Evolutionary conservation across 257 asterid species (phyloP).

Genomic region (Galeopsis tetrahit): DNA sequence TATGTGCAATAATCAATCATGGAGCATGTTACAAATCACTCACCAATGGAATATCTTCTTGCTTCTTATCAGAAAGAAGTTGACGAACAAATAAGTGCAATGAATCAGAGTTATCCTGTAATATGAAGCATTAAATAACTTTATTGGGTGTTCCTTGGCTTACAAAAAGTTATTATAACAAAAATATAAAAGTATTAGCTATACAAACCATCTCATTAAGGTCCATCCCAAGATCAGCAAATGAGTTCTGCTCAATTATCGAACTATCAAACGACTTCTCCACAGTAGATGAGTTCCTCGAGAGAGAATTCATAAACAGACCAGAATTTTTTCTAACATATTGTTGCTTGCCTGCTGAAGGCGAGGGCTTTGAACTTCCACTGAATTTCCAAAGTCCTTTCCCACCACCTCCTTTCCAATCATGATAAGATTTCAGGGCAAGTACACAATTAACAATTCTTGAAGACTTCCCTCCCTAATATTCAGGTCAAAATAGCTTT

Average conservation of each 20-base stretch:
- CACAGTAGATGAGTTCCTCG: slow-evolving; percentile 55
- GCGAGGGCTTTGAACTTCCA: slow-evolving; percentile 58
- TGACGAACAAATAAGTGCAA: slow-evolving; percentile 53
- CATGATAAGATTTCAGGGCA: slow-evolving; percentile 77
- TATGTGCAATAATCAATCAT: background rate
- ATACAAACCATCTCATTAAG: slow-evolving; percentile 52
- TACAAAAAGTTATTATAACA: background rate
- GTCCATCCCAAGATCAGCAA: slow-evolving; percentile 44
- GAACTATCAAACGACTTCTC: slow-evolving; percentile 52
- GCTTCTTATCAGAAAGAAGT: slow-evolving; percentile 66
- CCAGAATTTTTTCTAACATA: slow-evolving; percentile 59
- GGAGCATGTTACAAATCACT: slow-evolving; percentile 30
- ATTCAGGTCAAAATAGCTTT: slow-evolving; percentile 20
- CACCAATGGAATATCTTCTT: slow-evolving; percentile 75
- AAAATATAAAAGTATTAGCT: slow-evolving; percentile 23
- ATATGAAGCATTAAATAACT: slow-evolving; percentile 32
- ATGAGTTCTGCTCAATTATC: slow-evolving; percentile 37
- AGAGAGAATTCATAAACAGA: slow-evolving; percentile 63
- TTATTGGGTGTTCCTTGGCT: slow-evolving; percentile 4
- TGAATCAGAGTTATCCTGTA: slow-evolving; percentile 55
- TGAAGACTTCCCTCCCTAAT: slow-evolving; percentile 81
- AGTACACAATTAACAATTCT: slow-evolving; percentile 78
- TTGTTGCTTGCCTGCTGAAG: slow-evolving; percentile 55
- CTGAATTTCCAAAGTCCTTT: slow-evolving; percentile 64
- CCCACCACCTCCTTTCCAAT: slow-evolving; percentile 81